Percentiles rank a stretch among this genome's conserved stretches.
These are phyloP conservation scores for Amanita exitialis DNA, from an alignment of 768 basidiomycete species.

Conservation along the genomic window DNA sequence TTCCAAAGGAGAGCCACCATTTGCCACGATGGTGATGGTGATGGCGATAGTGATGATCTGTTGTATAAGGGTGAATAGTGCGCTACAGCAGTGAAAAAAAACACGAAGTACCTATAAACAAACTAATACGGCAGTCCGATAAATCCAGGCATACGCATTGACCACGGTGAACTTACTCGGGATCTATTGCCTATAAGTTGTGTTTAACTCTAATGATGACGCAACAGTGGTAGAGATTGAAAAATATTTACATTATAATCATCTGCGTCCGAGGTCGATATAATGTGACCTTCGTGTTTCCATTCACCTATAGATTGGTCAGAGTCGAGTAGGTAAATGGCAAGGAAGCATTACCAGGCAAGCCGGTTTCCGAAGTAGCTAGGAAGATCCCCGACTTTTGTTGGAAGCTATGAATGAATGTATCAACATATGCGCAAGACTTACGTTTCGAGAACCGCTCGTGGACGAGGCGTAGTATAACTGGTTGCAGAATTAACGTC, in stretches of 20 bases:
- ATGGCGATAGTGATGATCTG: no score
- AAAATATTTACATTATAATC: constrained; percentile 29
- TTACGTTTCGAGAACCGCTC: constrained; percentile 28
- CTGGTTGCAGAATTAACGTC: constrained; percentile 27
- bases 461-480: constrained; percentile 8
- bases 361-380: constrained; percentile 12
- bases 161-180: constrained; percentile 26
- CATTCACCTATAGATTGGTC: constrained; percentile 22
- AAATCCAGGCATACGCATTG: no score
- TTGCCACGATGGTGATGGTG: no score
- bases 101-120: neutral
- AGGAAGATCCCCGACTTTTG: constrained; percentile 13
- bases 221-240: neutral
- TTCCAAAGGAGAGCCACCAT: no score
- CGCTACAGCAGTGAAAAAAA: no score
- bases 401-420: no score
- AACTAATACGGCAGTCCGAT: neutral
- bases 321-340: neutral
- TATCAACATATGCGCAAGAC: no score
- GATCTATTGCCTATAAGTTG: constrained; percentile 37
- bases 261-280: constrained; percentile 24
- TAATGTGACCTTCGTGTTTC: constrained; percentile 37
- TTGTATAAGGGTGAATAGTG: no score
- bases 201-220: neutral
- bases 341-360: constrained; percentile 2